phyloP scores from a whole-genome alignment of 805 yeast genomes.

The Hanseniaspora singularis region DNA sequence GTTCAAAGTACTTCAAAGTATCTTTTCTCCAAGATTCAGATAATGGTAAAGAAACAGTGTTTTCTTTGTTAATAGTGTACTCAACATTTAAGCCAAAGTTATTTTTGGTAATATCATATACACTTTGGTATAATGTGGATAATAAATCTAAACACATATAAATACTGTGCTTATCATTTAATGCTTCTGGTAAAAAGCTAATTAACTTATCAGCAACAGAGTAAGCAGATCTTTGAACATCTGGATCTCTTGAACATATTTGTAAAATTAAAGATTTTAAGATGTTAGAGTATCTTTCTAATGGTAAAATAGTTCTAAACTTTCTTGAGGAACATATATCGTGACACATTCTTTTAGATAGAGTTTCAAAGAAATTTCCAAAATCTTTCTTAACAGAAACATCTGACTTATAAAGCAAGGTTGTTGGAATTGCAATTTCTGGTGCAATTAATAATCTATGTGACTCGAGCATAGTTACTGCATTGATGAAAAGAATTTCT shows the following conservation, averaged over 20 bases:
- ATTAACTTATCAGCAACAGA: constrained; percentile 29
- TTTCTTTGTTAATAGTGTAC: constrained; percentile 36
- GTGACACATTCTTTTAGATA: constrained; percentile 48
- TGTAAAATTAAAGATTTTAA: constrained; percentile 33
- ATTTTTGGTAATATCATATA: constrained; percentile 70
- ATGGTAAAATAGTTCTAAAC: constrained; percentile 2
- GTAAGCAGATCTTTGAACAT: constrained; percentile 13
- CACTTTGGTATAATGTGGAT: constrained; percentile 63
- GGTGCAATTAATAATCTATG: constrained; percentile 48
- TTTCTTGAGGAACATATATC: constrained; percentile 19
- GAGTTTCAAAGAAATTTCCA: constrained; percentile 52
- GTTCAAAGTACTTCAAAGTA: constrained; percentile 49
- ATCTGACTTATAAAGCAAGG: constrained; percentile 70
- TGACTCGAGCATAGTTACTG: constrained; percentile 66
- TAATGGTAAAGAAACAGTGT: constrained; percentile 34
- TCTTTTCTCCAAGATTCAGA: constrained; percentile 74
- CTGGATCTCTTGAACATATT: constrained; percentile 21
- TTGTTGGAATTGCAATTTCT: constrained; percentile 64
- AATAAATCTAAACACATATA: constrained; percentile 73
- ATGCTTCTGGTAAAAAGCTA: constrained; percentile 7
- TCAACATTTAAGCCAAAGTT: constrained; percentile 75
- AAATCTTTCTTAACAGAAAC: constrained; percentile 64
- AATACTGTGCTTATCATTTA: constrained; percentile 5
- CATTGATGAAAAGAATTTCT: constrained; percentile 75
- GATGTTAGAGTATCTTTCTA: constrained; percentile 6